These are phyloP conservation scores for Pseudoperonospora humuli DNA, from an alignment of 352 stramenopile species.

Conservation along the genomic window DNA sequence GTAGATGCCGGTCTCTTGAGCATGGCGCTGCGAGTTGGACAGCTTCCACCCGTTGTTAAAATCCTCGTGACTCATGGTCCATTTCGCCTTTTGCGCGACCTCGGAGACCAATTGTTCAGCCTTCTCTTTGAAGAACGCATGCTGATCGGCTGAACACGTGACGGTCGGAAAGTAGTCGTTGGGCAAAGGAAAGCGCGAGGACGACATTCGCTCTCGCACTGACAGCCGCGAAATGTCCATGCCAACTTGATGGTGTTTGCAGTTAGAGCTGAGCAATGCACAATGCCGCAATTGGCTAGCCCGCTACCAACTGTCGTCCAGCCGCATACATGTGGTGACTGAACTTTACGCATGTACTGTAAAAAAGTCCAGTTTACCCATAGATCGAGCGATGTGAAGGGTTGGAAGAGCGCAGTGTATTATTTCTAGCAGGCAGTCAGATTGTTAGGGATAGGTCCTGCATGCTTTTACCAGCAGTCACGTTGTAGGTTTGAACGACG, in stretches of 20 bases:
- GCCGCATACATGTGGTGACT: slow-evolving; percentile 11
- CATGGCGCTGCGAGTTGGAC: slow-evolving; percentile 57
- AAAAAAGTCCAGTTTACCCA: too few species aligned
- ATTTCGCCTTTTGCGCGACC: slow-evolving; percentile 34
- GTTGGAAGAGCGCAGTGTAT: too few species aligned
- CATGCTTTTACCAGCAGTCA: too few species aligned
- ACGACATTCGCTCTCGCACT: slow-evolving; percentile 30
- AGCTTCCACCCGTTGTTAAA: slow-evolving; percentile 55
- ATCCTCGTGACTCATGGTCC: slow-evolving; percentile 58
- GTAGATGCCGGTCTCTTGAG: slow-evolving; percentile 53
- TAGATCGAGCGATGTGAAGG: too few species aligned
- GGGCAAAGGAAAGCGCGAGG: slow-evolving; percentile 33
- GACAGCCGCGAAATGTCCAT: slow-evolving; percentile 31
- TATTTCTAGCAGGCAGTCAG: too few species aligned
- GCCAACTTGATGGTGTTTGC: not conserved
- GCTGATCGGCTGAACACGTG: slow-evolving; percentile 33
- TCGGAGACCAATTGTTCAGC: slow-evolving; percentile 31
- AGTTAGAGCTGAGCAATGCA: not conserved
- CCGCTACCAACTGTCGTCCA: slow-evolving; percentile 9
- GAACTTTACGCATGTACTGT: too few species aligned
- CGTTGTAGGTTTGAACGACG: too few species aligned
- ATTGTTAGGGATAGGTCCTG: too few species aligned
- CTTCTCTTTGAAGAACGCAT: slow-evolving; percentile 24
- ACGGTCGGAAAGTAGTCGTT: slow-evolving; percentile 40
- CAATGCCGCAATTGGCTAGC: too few species aligned